Evolutionary conservation across 2,329 filamentous ascomycete species (phyloP).

Genomic region (Aspergillus ustus): DNA sequence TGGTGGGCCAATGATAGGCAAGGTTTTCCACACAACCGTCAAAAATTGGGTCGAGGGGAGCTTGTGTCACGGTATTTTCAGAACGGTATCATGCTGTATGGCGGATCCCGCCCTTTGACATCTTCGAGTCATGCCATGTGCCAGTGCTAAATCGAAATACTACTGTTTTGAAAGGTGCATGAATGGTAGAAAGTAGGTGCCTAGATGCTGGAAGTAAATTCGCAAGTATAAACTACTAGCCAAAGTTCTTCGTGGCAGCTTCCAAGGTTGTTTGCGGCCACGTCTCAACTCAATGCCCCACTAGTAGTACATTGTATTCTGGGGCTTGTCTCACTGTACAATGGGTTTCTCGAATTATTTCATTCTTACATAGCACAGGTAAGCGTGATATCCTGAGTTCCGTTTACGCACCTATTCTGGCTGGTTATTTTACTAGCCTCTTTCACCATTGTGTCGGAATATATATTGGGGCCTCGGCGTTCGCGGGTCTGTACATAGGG

Average conservation of each 20-base stretch:
- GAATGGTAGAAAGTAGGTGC: background rate
- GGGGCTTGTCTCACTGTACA: too few relatives aligned
- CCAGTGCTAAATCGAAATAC: background rate
- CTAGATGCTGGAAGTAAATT: background rate
- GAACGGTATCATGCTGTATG: constrained; percentile 10
- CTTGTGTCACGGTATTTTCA: background rate
- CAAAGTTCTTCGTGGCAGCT: too few relatives aligned
- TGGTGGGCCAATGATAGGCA: constrained; percentile 22
- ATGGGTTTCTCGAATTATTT: too few relatives aligned
- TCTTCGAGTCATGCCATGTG: constrained; percentile 1
- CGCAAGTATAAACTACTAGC: too few relatives aligned
- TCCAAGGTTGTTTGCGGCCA: too few relatives aligned
- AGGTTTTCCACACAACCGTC: constrained; percentile 10
- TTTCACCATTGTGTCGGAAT: too few relatives aligned
- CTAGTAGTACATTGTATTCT: too few relatives aligned
- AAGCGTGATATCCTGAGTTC: too few relatives aligned
- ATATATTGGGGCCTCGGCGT: background rate
- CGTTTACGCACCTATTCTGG: too few relatives aligned
- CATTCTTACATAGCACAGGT: too few relatives aligned
- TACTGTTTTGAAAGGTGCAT: background rate
- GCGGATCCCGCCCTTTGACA: constrained; percentile 2
- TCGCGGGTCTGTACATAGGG: background rate
- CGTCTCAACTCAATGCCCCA: too few relatives aligned
- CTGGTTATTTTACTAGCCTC: too few relatives aligned
- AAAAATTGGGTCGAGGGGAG: constrained; percentile 6